Percentiles rank a stretch among this genome's conserved stretches.
These are phyloP conservation scores for Cryptosporidium canis DNA, from an alignment of 169 alveolate species.

Conservation along the genomic window DNA sequence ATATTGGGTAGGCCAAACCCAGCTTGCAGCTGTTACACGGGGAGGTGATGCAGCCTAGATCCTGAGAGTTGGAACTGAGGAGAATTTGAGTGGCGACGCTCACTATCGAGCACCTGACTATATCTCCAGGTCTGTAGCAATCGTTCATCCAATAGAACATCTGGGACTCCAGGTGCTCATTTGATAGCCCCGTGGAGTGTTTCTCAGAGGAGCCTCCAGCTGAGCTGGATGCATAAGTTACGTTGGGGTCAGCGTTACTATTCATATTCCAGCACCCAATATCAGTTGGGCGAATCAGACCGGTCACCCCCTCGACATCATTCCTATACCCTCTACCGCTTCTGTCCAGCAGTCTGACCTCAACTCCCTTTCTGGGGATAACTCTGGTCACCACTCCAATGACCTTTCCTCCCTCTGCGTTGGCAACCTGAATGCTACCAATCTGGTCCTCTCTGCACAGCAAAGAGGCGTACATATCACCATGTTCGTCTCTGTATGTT, in stretches of 20 bases:
- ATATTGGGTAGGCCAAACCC: conserved; percentile 68
- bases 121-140: conserved; percentile 64
- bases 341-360: conserved; percentile 33
- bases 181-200: not conserved
- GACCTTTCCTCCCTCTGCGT: conserved; percentile 6
- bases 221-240: not conserved
- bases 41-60: conserved; percentile 49
- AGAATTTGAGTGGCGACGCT: conserved; percentile 53
- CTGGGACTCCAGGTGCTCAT: conserved; percentile 53
- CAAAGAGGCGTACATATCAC: conserved; percentile 18
- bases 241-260: not conserved
- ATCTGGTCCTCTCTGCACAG: conserved; percentile 32
- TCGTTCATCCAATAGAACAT: conserved; percentile 60
- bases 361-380: conserved; percentile 62
- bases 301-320: conserved; percentile 43
- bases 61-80: conserved; percentile 31
- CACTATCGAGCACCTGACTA: conserved; percentile 31
- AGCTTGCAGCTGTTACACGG: conserved; percentile 31
- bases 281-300: conserved; percentile 33
- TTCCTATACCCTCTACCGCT: conserved; percentile 15
- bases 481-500: conserved; percentile 4
- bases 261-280: conserved; percentile 67
- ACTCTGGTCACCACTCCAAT: conserved; percentile 52
- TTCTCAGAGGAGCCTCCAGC: not conserved
- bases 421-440: not conserved